Evolutionary conservation across 164 flowering plant species (phyloP), one percentile per base, ranked within the genome.

Genomic region (Nymphaea thermarum): DNA sequence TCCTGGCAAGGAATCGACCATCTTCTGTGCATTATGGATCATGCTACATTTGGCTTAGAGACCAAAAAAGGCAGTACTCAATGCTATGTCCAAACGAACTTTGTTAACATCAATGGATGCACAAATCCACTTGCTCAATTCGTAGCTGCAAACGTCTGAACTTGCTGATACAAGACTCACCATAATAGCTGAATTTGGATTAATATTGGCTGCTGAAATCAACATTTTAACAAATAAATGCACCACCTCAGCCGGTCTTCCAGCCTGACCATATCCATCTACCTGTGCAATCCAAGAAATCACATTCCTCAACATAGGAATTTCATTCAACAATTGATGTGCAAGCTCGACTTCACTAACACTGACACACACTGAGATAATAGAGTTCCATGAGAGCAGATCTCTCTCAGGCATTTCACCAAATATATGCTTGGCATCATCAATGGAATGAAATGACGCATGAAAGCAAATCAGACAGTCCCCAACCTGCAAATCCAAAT

Each of bases 271-370:
- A 68, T 76, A 74, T 68, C 79, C 83, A 74, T 74, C 74, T 14
- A 80, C 72, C 76, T 78, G 51, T 41, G 81, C 63, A 42, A 77
- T 76, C 83, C 83, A 75, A 71, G 72, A 76, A 62, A 76, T 72
- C 62, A 72, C 79, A 76, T 68, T 80, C 69, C 77, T 77, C 60
- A 72, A 67, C 17, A 73, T 18, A 5, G 77, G 76, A 76, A 78
- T 78, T 60, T 69, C 75, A 10, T 72, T 79, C 43, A 78, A 78
- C 78, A 80, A 47, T 17, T 53, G 60, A 14, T 68, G 68, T 3
- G 81, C 81, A 12, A 45, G 15, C 10, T 18, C 73, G 6, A 78
- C 43, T 62, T 74, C 72, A 4, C 83, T 76, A 42, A 65, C 51
- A 0, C 8, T 7, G 41, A 72, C 80, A 77, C 65, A 25, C 36